These are phyloP conservation scores for Zygosaccharomyces bailii DNA, from an alignment of 805 yeast species.

Conservation along the genomic window DNA sequence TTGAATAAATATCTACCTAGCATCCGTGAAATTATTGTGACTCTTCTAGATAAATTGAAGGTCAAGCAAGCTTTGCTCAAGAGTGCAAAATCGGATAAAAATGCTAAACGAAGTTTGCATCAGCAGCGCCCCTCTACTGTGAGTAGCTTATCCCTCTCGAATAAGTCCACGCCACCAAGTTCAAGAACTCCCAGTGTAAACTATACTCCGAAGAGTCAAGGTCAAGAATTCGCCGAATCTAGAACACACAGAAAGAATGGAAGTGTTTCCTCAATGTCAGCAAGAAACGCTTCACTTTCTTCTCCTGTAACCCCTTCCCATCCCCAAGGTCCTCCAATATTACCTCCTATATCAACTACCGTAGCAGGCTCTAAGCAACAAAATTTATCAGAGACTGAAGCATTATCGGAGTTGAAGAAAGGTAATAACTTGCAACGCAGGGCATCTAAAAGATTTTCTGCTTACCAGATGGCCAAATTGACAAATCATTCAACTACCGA, in stretches of 20 bases:
- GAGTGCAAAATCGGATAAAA: slow-evolving; percentile 22
- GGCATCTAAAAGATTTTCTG: slow-evolving; percentile 91
- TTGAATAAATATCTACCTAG: slow-evolving; percentile 77
- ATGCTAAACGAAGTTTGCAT: slow-evolving; percentile 10
- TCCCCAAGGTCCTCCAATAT: not conserved
- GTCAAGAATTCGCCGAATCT: slow-evolving; percentile 3
- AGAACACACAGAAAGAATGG: slow-evolving; percentile 2
- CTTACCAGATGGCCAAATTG: slow-evolving; percentile 83
- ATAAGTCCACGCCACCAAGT: slow-evolving; percentile 11
- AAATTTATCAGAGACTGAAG: slow-evolving; percentile 42
- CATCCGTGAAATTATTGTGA: slow-evolving; percentile 81
- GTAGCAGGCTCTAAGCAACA: slow-evolving; percentile 11
- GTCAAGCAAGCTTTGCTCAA: slow-evolving; percentile 59
- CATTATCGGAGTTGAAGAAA: slow-evolving; percentile 73
- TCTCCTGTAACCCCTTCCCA: not conserved
- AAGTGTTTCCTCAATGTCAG: not conserved
- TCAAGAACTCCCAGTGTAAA: slow-evolving; percentile 6
- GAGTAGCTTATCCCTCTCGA: slow-evolving; percentile 15
- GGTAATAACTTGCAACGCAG: slow-evolving; percentile 83
- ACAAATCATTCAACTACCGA: slow-evolving; percentile 43
- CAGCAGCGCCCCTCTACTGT: slow-evolving; percentile 19
- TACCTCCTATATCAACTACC: not conserved
- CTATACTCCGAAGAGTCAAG: slow-evolving; percentile 3
- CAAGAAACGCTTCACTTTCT: not conserved
- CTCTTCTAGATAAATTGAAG: slow-evolving; percentile 73